phyloP scores from a whole-genome alignment of 2,329 filamentous ascomycete species.

The Colletotrichum tamarilloi region DNA sequence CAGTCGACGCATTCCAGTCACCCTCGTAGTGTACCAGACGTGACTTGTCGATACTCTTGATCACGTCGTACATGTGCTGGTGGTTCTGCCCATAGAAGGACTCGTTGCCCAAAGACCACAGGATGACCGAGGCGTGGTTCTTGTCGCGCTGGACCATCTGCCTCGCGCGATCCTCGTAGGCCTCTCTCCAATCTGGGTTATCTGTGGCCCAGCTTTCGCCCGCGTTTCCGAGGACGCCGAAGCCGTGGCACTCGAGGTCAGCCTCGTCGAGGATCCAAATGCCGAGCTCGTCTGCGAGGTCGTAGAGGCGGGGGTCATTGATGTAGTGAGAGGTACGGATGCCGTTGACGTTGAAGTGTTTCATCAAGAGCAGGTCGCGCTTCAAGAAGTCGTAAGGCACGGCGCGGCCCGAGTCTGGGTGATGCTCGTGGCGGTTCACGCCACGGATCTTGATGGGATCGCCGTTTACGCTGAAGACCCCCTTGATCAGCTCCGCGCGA shows the following conservation, averaged over 20 bases:
- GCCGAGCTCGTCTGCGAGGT: conserved; percentile 71
- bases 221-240: conserved; percentile 53
- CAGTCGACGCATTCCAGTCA: conserved; percentile 66
- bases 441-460: conserved; percentile 73
- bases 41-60: conserved; percentile 65
- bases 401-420: conserved; percentile 70
- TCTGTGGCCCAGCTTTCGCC: conserved; percentile 65
- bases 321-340: conserved; percentile 76
- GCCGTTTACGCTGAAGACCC: conserved; percentile 74
- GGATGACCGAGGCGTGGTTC: conserved; percentile 73
- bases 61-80: conserved; percentile 73
- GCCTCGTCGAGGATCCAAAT: conserved; percentile 72
- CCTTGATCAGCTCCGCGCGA: conserved; percentile 68
- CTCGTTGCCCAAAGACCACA: conserved; percentile 81
- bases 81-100: conserved; percentile 77
- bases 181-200: conserved; percentile 70
- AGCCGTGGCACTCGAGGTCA: conserved; percentile 66
- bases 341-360: conserved; percentile 76
- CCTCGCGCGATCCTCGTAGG: conserved; percentile 74
- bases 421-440: conserved; percentile 78
- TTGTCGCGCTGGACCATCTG: conserved; percentile 71
- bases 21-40: conserved; percentile 75
- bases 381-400: conserved; percentile 71
- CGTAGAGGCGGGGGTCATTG: conserved; percentile 69
- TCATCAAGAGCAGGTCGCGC: conserved; percentile 73